These are phyloP conservation scores for Laburnicola sp. DNA, from an alignment of 2,329 filamentous ascomycete genomes.

Conservation along the genomic window DNA sequence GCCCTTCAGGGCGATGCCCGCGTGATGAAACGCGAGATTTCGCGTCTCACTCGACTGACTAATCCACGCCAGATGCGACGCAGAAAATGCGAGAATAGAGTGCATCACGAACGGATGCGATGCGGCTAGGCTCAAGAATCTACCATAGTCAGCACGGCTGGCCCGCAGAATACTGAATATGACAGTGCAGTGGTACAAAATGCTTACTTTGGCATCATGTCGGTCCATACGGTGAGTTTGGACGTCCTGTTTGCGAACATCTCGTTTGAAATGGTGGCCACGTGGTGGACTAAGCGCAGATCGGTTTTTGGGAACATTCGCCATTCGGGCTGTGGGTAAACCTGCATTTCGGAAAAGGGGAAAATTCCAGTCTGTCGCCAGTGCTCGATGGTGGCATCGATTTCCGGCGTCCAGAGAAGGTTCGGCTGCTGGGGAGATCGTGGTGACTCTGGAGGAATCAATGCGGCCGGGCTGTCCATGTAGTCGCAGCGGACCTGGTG, in stretches of 20 bases:
- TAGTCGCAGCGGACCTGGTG: conserved; percentile 98
- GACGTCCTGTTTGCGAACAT: conserved; percentile 76
- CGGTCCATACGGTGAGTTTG: conserved; percentile 88
- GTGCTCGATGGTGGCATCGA: conserved; percentile 76
- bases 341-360: conserved; percentile 78
- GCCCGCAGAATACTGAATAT: conserved; percentile 27
- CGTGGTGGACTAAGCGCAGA: conserved; percentile 85
- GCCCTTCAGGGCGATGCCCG: conserved; percentile 81
- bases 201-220: conserved; percentile 86
- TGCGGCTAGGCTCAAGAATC: conserved; percentile 80
- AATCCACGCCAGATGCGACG: conserved; percentile 88
- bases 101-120: conserved; percentile 91
- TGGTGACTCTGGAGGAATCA: conserved; percentile 56
- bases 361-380: conserved; percentile 86
- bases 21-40: conserved; percentile 87
- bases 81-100: conserved; percentile 88
- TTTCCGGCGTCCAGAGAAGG: conserved; percentile 83
- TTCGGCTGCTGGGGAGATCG: conserved; percentile 58
- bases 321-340: conserved; percentile 75
- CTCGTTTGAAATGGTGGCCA: conserved; percentile 82
- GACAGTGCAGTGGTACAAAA: conserved; percentile 21
- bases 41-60: conserved; percentile 83
- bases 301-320: conserved; percentile 75
- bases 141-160: conserved; percentile 47
- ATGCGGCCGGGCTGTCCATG: conserved; percentile 78